Evolutionary conservation across 1,139 yeast species (phyloP), one percentile per base, ranked within the genome.

Genomic region (Saccharomyces uvarum): DNA sequence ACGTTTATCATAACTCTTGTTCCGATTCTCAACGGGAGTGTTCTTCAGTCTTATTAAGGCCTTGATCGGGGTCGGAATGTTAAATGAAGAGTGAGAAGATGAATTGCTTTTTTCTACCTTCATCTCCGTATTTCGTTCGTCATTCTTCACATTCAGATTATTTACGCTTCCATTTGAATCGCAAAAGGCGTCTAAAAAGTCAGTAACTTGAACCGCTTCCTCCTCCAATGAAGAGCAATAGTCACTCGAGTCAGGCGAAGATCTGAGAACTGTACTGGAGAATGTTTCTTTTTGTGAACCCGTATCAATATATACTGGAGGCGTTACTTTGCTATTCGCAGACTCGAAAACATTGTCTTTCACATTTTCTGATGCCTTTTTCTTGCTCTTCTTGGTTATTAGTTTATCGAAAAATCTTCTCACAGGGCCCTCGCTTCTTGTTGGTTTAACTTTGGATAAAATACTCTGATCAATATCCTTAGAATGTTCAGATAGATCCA

Each of bases 41-140:
- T 53, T 55, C 27, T 56, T 57, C 9, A 62, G 56, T 27, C 62
- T 54, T 38, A 62, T 62, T 13, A 62, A 50, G 46, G 60, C 60
- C 47, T 60, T 61, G 27, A 62, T 60, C 13, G 65, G 65, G 3
- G 65, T 61, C 6, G 61, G 59, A 19, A 62, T 52, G 13, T 56
- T 57, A 24, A 61, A 54, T 2, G 64, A 59, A 4, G 62, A 59
- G 32, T 55, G 53, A 48, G 61, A 56, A 24, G 52, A 16, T 7
- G 41, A 14, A 4, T 38, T n/a, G 52, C 27, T 38, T 28, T 8
- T 42, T 38, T 26, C 9, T n/a, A 42, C 2, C 14, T 24, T n/a
- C 29, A n/a, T 41, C 13, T 33, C 48, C 19, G 24, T 13, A 21
- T 32, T 29, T 7, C 14, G 46, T 13, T 28, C 16, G 9, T 48